Evolutionary conservation across 1,139 yeast genomes (phyloP), one percentile per base, ranked within the genome.

Genomic region (Torulaspora globosa): DNA sequence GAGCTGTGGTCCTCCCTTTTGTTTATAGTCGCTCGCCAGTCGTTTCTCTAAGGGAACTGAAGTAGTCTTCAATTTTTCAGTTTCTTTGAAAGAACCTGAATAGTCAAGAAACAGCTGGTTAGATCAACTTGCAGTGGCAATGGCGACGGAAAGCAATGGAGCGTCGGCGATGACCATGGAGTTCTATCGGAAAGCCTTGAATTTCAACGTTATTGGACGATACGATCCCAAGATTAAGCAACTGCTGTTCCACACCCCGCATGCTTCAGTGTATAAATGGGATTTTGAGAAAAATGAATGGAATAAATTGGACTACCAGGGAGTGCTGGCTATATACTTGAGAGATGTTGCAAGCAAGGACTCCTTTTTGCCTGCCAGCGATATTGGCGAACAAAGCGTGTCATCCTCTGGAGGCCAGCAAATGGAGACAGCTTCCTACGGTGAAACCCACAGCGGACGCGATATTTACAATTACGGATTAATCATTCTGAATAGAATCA

Each of bases 161-260:
- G 26, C 51, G 12, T 35, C 51, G 16, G 47, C 47, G 11, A 51
- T 77, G 44, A 55, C 58, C n/a, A 43, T 62, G 48, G 84, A 80
- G 44, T 74, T 84, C 32, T 84, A 80, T 59, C 73, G 82, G 42
- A 81, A 78, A 54, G 82, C 89, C 0, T 71, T 86, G 52, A 88
- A 90, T 56, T 84, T 78, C 68, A 82, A 85, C 58, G 96, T 90
- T 34, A 80, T 90, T 32, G 79, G 84, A 31, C 75, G 92, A 48
- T 90, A 89, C 63, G 97, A 90, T 61, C 89, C 95, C 0, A 73
- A 76, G 49, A 77, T 87, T 40, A 83, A 85, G 47, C 90, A 85
- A 61, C 71, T 90, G 36, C 66, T 86, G 54, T 78, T 82, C 65
- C 78, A 82, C 60, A 73, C 96, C 1, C 81, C 96, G 6, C 92